Percentiles rank a stretch among this genome's conserved stretches.
These are phyloP conservation scores for Yamadazyma olivae DNA, from an alignment of 805 yeast species.

Conservation along the genomic window DNA sequence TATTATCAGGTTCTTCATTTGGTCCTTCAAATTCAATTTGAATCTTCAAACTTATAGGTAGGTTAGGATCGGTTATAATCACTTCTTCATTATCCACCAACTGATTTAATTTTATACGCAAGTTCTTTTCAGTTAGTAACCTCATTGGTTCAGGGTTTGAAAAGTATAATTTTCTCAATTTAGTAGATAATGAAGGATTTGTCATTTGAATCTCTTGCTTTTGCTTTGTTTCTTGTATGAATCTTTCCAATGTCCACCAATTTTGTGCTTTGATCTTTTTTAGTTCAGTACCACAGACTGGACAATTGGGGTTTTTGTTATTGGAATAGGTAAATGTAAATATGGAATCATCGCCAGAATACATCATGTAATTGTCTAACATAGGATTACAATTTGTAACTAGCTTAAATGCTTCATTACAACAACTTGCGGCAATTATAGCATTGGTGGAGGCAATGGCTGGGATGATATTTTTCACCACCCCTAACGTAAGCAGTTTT, in stretches of 20 bases:
- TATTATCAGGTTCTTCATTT: conserved; percentile 19
- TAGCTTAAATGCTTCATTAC: conserved; percentile 81
- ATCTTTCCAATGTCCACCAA: conserved; percentile 37
- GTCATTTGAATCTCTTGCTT: conserved; percentile 32
- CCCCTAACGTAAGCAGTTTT: conserved; percentile 71
- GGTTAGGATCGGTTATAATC: conserved; percentile 48
- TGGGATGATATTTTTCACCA: conserved; percentile 88
- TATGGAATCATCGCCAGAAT: conserved; percentile 77
- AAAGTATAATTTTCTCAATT: conserved; percentile 40
- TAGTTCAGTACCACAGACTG: conserved; percentile 62
- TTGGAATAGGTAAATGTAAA: conserved; percentile 72
- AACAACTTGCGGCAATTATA: conserved; percentile 82
- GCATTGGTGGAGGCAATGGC: conserved; percentile 95
- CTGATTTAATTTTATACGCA: conserved; percentile 27
- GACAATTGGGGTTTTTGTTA: conserved; percentile 59
- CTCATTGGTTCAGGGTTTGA: conserved; percentile 46
- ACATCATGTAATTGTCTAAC: conserved; percentile 78
- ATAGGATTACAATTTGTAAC: conserved; percentile 66
- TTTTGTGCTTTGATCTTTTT: conserved; percentile 21
- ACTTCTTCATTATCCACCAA: conserved; percentile 47
- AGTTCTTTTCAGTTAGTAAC: conserved; percentile 43
- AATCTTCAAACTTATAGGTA: conserved; percentile 43
- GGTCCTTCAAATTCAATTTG: conserved; percentile 22
- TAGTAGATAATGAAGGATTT: conserved; percentile 46
- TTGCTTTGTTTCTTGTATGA: conserved; percentile 38